Evolutionary conservation across 495 filamentous ascomycete genomes (phyloP), one percentile per base, ranked within the genome.

Genomic region (Sporormia fimetaria): DNA sequence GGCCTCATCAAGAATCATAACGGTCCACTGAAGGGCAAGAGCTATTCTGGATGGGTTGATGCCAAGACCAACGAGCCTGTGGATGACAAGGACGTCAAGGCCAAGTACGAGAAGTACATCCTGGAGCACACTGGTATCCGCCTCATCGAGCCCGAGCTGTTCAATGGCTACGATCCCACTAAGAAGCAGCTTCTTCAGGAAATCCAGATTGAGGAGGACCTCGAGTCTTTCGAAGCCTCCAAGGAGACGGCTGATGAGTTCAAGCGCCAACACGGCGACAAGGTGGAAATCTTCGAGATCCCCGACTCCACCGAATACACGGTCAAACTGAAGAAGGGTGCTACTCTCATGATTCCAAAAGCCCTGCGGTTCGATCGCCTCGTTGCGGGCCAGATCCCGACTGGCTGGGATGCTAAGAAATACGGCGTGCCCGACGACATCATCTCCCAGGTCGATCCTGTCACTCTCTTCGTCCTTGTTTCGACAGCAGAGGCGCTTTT

Each of bases 141-240:
- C 56, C 71, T 96, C 11, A 96, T 99, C 56, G 90, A 99, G 66
- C 84, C 90, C 1, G 90, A 96, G 63, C 71, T 96, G 9, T 96
- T 99, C 67, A 81, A 83, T 41, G 90, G 90, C 33, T 99, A 99
- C 58, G 87, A 99, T 57, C 92, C 90, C 32, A 90, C 88, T 57
- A 86, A 90, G 75, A 99, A 99, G 71, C 85, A 96, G 65, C 68
- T 99, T 52, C 75, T 99, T 10, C 92, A 99, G 55, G 90, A 99
- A 63, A 81, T 99, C 37, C 86, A 93, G 52, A 88, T 99, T 48
- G 71, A 95, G 59, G 87, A 95, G 57, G 87, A 96, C 57, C 69
- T 99, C 10, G 88, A 96, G 51, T 87, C 90, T 12, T 99, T 99
- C 57, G 88, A 96, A 67, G 73, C 87, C 8, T 94, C 87, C 40